Conservation (phyloP, 148 eudicot genomes). For the Hydrangea macrophylla region DNA sequence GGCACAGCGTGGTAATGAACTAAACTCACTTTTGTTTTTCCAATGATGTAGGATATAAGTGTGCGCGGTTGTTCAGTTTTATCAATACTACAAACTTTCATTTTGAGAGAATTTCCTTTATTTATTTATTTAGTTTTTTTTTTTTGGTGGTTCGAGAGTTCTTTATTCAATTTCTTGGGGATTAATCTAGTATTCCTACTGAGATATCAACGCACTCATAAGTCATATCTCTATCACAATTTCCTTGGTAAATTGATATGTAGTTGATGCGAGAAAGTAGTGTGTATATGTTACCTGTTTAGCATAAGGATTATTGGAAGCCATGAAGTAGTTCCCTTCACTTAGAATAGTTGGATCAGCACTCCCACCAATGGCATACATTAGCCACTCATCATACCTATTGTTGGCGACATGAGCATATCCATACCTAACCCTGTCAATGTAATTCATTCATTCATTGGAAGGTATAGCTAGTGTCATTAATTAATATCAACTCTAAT, state of each 20-base stretch:
- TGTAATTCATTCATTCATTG: background rate
- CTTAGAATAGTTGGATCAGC: slow-evolving; percentile 48
- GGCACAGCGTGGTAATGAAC: too few relatives aligned
- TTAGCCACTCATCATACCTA: slow-evolving; percentile 33
- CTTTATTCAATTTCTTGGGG: too few relatives aligned
- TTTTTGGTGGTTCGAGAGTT: too few relatives aligned
- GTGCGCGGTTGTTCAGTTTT: too few relatives aligned
- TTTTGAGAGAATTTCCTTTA: too few relatives aligned
- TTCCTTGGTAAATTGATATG: too few relatives aligned
- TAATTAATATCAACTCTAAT: background rate
- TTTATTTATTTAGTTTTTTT: too few relatives aligned
- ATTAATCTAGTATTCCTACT: too few relatives aligned
- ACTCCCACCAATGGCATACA: slow-evolving; percentile 57
- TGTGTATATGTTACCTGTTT: slow-evolving; percentile 17
- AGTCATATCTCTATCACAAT: background rate
- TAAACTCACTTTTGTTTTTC: too few relatives aligned
- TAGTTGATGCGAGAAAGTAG: background rate
- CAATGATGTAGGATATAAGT: too few relatives aligned
- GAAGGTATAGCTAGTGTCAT: too few relatives aligned
- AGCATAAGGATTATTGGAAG: slow-evolving; percentile 10
- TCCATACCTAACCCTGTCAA: slow-evolving; percentile 31
- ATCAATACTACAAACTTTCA: too few relatives aligned
- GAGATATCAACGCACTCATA: background rate
- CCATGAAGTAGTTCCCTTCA: slow-evolving; percentile 44
- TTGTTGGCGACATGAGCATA: slow-evolving; percentile 45